These are phyloP conservation scores for Echeveria elegans DNA, from an alignment of 164 flowering plant species.

Conservation along the genomic window DNA sequence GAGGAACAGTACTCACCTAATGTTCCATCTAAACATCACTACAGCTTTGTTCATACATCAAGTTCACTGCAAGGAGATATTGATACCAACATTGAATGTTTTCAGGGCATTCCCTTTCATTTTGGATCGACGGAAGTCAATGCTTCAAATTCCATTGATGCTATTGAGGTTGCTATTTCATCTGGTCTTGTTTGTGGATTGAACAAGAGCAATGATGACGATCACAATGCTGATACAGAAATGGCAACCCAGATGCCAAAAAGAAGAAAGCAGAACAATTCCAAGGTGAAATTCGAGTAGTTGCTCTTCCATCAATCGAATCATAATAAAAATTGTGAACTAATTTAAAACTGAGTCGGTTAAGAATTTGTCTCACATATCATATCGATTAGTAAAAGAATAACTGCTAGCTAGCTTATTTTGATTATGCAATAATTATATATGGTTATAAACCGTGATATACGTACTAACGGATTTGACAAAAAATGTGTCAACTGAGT, in stretches of 20 bases:
- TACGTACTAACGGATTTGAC: too few species aligned
- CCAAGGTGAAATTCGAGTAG: constrained; percentile 4
- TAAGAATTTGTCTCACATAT: too few species aligned
- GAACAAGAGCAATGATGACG: not conserved
- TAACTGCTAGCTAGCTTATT: too few species aligned
- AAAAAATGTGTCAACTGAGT: too few species aligned
- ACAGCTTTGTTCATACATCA: not conserved
- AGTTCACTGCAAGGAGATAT: not conserved
- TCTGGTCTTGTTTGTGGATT: not conserved
- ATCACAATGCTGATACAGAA: not conserved
- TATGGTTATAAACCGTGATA: too few species aligned
- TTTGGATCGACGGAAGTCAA: not conserved
- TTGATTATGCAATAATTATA: too few species aligned
- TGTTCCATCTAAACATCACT: not conserved
- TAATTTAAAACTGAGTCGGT: too few species aligned
- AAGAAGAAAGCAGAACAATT: not conserved
- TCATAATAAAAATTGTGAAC: too few species aligned
- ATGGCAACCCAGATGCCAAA: not conserved
- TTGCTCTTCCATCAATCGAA: too few species aligned
- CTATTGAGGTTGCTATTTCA: not conserved
- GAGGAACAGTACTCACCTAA: not conserved
- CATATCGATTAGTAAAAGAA: too few species aligned
- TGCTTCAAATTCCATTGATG: not conserved
- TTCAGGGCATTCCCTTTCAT: not conserved
- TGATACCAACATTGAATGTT: not conserved